Evolutionary conservation across 345 rosid genomes (phyloP).

Genomic region (Acer negundo): DNA sequence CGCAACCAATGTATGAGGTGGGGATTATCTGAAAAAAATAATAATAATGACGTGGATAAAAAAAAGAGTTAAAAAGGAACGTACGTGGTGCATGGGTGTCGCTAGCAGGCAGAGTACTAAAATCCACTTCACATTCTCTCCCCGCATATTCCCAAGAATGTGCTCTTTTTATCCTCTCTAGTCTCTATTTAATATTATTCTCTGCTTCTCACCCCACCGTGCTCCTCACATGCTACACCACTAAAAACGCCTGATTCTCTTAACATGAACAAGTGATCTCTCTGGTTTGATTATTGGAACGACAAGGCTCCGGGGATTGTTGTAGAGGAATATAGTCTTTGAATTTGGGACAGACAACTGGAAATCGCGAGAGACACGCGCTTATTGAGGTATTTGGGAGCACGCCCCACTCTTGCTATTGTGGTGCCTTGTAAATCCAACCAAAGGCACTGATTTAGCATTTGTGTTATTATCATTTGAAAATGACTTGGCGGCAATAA

Average conservation of each 20-base stretch:
- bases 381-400: neutral
- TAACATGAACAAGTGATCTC: neutral
- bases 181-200: neutral
- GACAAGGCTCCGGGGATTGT: neutral
- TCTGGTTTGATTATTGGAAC: neutral
- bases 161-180: slow-evolving; percentile 27
- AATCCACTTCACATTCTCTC: neutral
- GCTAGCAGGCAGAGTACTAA: slow-evolving; percentile 10
- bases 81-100: slow-evolving; percentile 53
- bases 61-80: neutral
- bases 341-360: too few relatives aligned
- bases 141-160: slow-evolving; percentile 66
- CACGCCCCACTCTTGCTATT: neutral
- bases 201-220: neutral
- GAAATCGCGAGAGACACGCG: neutral
- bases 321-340: neutral
- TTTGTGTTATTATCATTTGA: neutral
- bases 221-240: neutral
- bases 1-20: too few relatives aligned
- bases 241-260: neutral
- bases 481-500: neutral
- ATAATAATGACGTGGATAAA: too few relatives aligned
- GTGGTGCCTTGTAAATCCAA: neutral
- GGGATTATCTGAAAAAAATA: too few relatives aligned
- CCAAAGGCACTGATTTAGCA: neutral